Base-by-base conservation (phyloP, 202 grass and related monocot species). In the Musa balbisiana region DNA sequence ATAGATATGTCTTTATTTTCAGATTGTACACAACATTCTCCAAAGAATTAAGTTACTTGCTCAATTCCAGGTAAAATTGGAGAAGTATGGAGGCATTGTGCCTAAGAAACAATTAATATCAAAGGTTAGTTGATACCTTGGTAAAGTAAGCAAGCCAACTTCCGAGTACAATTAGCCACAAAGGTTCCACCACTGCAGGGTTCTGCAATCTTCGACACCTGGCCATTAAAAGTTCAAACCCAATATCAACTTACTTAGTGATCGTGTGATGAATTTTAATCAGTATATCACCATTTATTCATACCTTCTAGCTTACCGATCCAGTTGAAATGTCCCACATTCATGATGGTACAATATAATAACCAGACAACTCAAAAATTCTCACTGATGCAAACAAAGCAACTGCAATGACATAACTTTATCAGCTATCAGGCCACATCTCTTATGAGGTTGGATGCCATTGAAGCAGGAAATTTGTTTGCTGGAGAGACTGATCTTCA, bases 51-150 rank as follows among this genome's bases (percentile, higher is more conserved):
- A 64, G 33, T 20, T 71, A 4, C 51, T 51, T 65, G 11, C 2
- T 16, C 21, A 51, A 71, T 51, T 21, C 0, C 86, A 88, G 86
- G 79, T 49, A 21, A 33, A 79, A 17, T 53, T 8, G 0, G 54
- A 64, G n/a, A 88, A 84, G 65, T 88, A 88, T 15, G 86, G 86
- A 21, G 86, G 79, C 24, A 84, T 84, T 27, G 74, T 71, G 11
- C 71, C 82, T 0, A 88, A 84, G 25, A 88, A 88, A 21, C 82
- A 82, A 8, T 73, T 88, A 3, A 88, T 88, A 52, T 84, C 49
- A 33, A 88, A 84, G 86, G 84, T 86, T 22, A 65, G 63, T 25
- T 26, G 9, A 64, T 65, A 27, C 63, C 21, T 27, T 27, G 21
- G 8, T 26, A 13, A 23, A 65, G 22, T 6, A 6, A 65, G n/a